Evolutionary conservation across 768 basidiomycete genomes (phyloP), one percentile per base, ranked within the genome.

Genomic region (Termitomyces heimii): DNA sequence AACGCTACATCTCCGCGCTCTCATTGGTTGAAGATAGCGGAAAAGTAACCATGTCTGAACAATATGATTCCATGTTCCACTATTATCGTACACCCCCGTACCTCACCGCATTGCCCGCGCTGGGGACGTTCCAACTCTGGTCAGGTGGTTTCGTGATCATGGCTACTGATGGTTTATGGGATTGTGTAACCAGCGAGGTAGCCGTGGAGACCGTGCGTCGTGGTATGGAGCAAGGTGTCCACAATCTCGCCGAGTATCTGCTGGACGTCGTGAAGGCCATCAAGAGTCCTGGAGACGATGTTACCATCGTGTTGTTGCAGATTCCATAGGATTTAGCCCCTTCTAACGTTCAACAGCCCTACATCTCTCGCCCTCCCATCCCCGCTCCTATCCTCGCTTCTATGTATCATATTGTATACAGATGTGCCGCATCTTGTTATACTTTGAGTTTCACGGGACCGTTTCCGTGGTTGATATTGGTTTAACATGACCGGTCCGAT

Each of bases 61-160:
- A 72, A 62, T 74, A 75, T 52, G 60, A 66, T 0, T 60, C 67
- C 22, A 65, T 71, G 56, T 76, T 75, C 50, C 65, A 78, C 37
- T 72, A 73, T 24, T 79, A 86, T 62, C 82, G 78, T 67, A 82
- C 82, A 1, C 82, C 83, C 3, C 83, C 82, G 0, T 84, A 85
- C 61, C 70, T 84, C 32, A 81, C 78, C 18, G 78, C 82, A 1
- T 68, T 70, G 29, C 84, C 83, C 3, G 77, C 77, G 49, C 73
- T 78, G n/a, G 77, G 75, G 3, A 64, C 59, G 1, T 65, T 71
- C 32, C 65, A 71, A 22, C 64, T 81, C 14, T 59, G 71, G 22
- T 65, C 65, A 26, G 73, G 73, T 13, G 71, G 74, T 47, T 73
- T 83, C 62, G 62, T 83, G 24, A 74, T 84, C 31, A 66, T 83